A percentile compares a stretch with the other conserved stretches of the same genome.
These are phyloP conservation scores for Hypoxylon sp. DNA, from an alignment of 2,329 filamentous ascomycete species.

Conservation along the genomic window DNA sequence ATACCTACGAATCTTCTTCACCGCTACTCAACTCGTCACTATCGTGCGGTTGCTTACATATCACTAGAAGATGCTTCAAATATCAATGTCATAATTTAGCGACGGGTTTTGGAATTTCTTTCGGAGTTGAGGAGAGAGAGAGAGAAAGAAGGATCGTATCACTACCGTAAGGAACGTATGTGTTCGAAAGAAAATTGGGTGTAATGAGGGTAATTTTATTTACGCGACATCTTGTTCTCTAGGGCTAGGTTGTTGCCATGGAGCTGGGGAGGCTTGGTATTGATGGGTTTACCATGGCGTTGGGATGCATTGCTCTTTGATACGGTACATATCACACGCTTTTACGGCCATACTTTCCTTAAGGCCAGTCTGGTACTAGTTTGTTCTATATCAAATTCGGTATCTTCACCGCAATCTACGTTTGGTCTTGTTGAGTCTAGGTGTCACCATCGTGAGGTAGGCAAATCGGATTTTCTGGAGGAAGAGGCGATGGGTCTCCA, in stretches of 20 bases:
- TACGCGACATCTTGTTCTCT: constrained; percentile 13
- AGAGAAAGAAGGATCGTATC: constrained; percentile 22
- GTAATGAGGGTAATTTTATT: constrained; percentile 23
- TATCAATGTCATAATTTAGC: constrained; percentile 30
- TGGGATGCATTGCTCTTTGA: constrained; percentile 33
- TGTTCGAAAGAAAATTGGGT: neutral
- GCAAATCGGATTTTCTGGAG: constrained; percentile 5
- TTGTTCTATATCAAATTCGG: constrained; percentile 24
- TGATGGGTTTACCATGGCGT: constrained; percentile 29
- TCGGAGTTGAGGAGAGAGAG: constrained; percentile 23
- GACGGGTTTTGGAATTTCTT: constrained; percentile 9
- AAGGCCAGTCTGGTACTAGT: constrained; percentile 26
- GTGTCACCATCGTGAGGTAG: constrained; percentile 7
- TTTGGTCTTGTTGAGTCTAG: constrained; percentile 5
- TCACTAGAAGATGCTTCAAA: constrained; percentile 34
- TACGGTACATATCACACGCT: constrained; percentile 38
- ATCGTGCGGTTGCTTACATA: constrained; percentile 31
- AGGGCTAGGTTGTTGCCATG: neutral
- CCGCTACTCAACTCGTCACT: constrained; percentile 13
- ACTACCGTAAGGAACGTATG: constrained; percentile 22
- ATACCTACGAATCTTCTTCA: constrained; percentile 13
- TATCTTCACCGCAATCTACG: constrained; percentile 10
- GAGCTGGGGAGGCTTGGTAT: constrained; percentile 11
- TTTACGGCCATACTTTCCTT: constrained; percentile 38
- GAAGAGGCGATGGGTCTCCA: constrained; percentile 5